Base-by-base conservation (phyloP, 208 protist species). In the Acanthamoeba castellanii region DNA sequence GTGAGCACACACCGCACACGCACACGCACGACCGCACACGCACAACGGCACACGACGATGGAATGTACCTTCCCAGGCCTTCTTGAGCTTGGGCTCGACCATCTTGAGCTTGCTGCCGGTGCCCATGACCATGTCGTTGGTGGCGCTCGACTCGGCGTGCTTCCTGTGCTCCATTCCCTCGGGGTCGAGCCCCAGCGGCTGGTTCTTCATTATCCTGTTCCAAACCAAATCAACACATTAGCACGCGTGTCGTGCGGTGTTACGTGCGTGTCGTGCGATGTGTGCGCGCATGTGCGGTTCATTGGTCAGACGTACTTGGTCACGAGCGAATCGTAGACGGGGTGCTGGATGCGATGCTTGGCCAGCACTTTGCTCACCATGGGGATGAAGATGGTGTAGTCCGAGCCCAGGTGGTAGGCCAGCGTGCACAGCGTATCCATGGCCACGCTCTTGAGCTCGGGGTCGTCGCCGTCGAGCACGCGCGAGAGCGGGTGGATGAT, bases 351-450 rank as follows among this genome's bases (percentile, higher is more conserved):
- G 32, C 96, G 82, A 22, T 96, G 61, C 50, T 94, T 93, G 22
- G 55, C 52, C 7, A 98, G 85, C 37, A 97, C 95, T 42, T 97
- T 97, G 55, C 82, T 95, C 34, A 98, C 95, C 96, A 98, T 97
- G 70, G 98, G 98, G 30, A 99, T 97, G 59, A 99, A 99, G 22
- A 98, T 97, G 22, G 92, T 94, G 85, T 97, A 99, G 89, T 99
- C 98, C 13, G 59, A 70, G 13, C 97, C 97, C 13, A 99, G 68
- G 90, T 98, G 97, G 22, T 95, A 64, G 0, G 98, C 95, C 6
- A 99, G 85, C 32, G 95, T 92, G 91, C 96, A 98, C 0, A 99
- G 91, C 8, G 97, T 97, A 27, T 96, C 90, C 76, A 95, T 95
- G 50, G 92, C n/a, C 42, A 76, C 92, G 57, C 32, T 59, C 34